These are phyloP conservation scores for Cicer pinnatifidum DNA, from an alignment of 306 rosid genomes.

Conservation along the genomic window DNA sequence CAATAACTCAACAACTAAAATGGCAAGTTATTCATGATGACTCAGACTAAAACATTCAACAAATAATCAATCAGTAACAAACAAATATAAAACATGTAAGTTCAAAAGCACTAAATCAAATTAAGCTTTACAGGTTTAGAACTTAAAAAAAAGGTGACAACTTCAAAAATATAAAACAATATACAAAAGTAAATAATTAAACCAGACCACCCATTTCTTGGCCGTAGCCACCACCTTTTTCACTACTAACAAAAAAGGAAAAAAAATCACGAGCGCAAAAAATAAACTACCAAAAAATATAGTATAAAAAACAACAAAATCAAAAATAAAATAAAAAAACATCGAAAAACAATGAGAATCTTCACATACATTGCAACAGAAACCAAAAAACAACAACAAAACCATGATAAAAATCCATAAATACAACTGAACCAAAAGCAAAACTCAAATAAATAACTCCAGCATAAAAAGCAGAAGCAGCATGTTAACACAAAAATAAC, in stretches of 20 bases:
- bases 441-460: not conserved
- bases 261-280: not conserved
- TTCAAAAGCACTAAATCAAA: not conserved
- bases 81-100: not conserved
- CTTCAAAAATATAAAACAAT: not conserved
- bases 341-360: not conserved
- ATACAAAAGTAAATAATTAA: not conserved
- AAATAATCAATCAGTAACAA: not conserved
- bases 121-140: not conserved
- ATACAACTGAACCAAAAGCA: not conserved
- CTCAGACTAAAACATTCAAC: not conserved
- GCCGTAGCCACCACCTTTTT: not conserved
- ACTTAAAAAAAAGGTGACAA: no score
- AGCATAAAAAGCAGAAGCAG: not conserved
- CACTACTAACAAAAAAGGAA: not conserved
- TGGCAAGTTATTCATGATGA: no score
- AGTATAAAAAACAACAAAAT: not conserved
- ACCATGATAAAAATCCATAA: not conserved
- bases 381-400: constrained; percentile 1
- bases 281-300: not conserved
- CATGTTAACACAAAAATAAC: not conserved
- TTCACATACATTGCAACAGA: constrained; percentile 34
- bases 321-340: not conserved
- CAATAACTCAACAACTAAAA: not conserved
- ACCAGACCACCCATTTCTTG: not conserved